A percentile compares a stretch with the other conserved stretches of the same genome.
These are phyloP conservation scores for Fusarium sp. DNA, from an alignment of 2,329 filamentous ascomycete genomes.

Conservation along the genomic window DNA sequence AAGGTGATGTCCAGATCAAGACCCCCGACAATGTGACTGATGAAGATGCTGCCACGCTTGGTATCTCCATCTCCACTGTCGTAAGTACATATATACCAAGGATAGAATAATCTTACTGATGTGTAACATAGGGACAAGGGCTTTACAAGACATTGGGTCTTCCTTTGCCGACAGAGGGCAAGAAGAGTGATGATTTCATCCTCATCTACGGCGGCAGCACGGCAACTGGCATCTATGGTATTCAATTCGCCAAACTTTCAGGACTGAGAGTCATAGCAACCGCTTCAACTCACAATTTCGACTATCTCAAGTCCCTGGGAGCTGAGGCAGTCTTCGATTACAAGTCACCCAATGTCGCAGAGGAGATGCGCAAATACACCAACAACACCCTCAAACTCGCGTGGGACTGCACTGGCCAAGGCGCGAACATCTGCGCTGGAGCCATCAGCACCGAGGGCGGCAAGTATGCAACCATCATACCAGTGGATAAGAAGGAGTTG, in stretches of 20 bases:
- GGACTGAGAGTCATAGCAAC: slow-evolving; percentile 56
- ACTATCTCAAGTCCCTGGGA: slow-evolving; percentile 55
- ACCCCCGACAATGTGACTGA: slow-evolving; percentile 57
- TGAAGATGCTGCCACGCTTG: slow-evolving; percentile 62
- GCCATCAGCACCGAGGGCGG: slow-evolving; percentile 14
- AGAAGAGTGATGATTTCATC: slow-evolving; percentile 55
- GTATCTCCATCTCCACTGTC: slow-evolving; percentile 58
- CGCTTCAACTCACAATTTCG: slow-evolving; percentile 54
- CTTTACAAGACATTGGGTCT: slow-evolving; percentile 62
- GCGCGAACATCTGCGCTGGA: slow-evolving; percentile 8
- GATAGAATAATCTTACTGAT: not conserved
- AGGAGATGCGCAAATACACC: slow-evolving; percentile 47
- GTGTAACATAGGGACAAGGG: slow-evolving; percentile 53
- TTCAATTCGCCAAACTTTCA: slow-evolving; percentile 57
- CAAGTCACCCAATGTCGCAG: slow-evolving; percentile 43
- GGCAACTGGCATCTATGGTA: slow-evolving; percentile 66
- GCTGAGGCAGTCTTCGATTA: slow-evolving; percentile 63
- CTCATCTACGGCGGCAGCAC: slow-evolving; percentile 64
- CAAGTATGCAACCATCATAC: slow-evolving; percentile 13
- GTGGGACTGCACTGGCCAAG: slow-evolving; percentile 42
- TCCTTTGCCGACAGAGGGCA: slow-evolving; percentile 59
- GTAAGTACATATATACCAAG: not conserved
- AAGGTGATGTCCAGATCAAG: slow-evolving; percentile 58
- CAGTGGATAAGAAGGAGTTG: slow-evolving; percentile 3
- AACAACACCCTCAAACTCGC: slow-evolving; percentile 43